Evolutionary conservation across 108 stramenopile species (phyloP).

Genomic region (Skeletonema menzelii): DNA sequence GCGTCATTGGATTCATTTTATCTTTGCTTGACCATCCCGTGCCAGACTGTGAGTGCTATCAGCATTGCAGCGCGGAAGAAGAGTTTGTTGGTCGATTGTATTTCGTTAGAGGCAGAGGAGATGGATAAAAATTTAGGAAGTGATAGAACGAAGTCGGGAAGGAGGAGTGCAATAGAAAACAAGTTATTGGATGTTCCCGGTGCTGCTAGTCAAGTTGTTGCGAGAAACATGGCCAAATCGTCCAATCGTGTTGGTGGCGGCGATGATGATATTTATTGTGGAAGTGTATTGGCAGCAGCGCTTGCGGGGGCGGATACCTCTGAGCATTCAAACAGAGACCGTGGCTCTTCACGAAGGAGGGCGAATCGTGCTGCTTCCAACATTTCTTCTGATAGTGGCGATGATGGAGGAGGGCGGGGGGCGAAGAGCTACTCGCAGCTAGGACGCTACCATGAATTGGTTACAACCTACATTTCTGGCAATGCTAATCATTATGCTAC

Average conservation of each 20-base stretch:
- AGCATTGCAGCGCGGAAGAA: slow-evolving; percentile 75
- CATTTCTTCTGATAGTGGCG: neutral
- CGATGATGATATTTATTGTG: neutral
- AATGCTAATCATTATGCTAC: slow-evolving; percentile 35
- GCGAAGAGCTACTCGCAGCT: slow-evolving; percentile 10
- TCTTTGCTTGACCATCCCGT: slow-evolving; percentile 62
- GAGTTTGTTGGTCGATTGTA: slow-evolving; percentile 59
- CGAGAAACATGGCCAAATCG: slow-evolving; percentile 27
- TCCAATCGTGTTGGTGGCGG: slow-evolving; percentile 30
- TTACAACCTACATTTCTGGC: slow-evolving; percentile 34
- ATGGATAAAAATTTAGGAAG: slow-evolving; percentile 15
- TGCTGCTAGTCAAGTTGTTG: slow-evolving; percentile 22
- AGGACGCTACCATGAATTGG: slow-evolving; percentile 38
- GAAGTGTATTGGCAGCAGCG: slow-evolving; percentile 6
- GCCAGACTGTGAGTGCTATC: slow-evolving; percentile 38
- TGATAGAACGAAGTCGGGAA: neutral
- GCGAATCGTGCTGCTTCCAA: slow-evolving; percentile 9
- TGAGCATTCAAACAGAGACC: neutral
- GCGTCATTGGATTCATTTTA: slow-evolving; percentile 69
- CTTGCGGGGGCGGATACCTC: slow-evolving; percentile 8
- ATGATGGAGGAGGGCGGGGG: neutral
- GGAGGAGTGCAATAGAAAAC: slow-evolving; percentile 11
- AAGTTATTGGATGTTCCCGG: slow-evolving; percentile 32
- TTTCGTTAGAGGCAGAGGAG: slow-evolving; percentile 33
- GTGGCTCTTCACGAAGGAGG: slow-evolving; percentile 8